These are phyloP conservation scores for Neonothopanus nambi DNA, from an alignment of 1,284 basidiomycete genomes.

Conservation along the genomic window DNA sequence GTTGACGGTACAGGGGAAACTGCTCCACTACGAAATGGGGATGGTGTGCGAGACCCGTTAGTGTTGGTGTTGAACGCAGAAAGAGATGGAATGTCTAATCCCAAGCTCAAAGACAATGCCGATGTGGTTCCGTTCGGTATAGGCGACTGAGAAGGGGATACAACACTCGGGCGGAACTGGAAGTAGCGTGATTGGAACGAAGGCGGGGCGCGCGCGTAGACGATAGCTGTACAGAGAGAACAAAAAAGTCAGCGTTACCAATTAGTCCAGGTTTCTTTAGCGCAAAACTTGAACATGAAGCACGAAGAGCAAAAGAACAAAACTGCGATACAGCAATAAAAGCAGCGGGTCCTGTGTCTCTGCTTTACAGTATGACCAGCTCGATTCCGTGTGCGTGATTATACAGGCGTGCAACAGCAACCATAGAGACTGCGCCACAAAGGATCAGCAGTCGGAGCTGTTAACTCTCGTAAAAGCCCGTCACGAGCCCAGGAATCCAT, in stretches of 20 bases:
- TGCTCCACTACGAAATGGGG: slow-evolving; percentile 11
- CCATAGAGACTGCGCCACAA: too few relatives aligned
- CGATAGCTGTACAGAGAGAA: slow-evolving; percentile 67
- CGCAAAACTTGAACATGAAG: too few relatives aligned
- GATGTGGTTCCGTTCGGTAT: slow-evolving; percentile 52
- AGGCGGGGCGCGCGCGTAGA: slow-evolving; percentile 91
- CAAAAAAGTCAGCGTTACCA: too few relatives aligned
- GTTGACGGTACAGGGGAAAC: slow-evolving; percentile 5
- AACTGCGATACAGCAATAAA: too few relatives aligned
- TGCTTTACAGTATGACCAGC: too few relatives aligned
- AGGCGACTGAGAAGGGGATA: slow-evolving; percentile 48
- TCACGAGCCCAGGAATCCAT: neutral
- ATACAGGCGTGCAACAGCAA: neutral
- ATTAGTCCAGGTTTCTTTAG: too few relatives aligned
- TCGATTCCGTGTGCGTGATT: too few relatives aligned
- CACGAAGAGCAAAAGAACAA: slow-evolving; percentile 11
- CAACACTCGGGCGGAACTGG: slow-evolving; percentile 55
- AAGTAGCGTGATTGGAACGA: slow-evolving; percentile 86
- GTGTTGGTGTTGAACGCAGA: slow-evolving; percentile 18
- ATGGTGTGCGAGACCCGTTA: slow-evolving; percentile 33
- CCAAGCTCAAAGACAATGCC: slow-evolving; percentile 55
- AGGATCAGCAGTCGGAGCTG: too few relatives aligned
- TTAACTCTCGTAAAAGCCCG: too few relatives aligned
- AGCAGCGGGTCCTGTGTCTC: too few relatives aligned
- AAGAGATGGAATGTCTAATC: slow-evolving; percentile 42